Percentiles rank a stretch among this genome's conserved stretches.
phyloP scores from a whole-genome alignment of 2,329 filamentous ascomycete species.

The Orbilia blumenaviensis region DNA sequence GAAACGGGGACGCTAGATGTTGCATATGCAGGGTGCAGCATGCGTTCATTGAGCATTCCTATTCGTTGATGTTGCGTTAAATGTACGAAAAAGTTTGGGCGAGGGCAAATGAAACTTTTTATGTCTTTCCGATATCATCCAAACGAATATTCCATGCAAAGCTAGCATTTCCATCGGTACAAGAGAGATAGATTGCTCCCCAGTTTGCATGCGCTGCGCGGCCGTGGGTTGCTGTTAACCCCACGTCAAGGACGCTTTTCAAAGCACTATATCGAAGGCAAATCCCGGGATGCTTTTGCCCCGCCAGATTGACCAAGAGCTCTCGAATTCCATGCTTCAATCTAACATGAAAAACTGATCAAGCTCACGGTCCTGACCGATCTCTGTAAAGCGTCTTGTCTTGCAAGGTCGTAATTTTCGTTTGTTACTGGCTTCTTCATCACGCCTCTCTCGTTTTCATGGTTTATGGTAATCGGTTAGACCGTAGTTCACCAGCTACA shows the following conservation, averaged over 20 bases:
- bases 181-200: not conserved
- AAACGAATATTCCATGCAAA: not conserved
- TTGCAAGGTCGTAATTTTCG: no score
- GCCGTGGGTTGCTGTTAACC: not conserved
- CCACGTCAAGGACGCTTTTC: not conserved
- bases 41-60: not conserved
- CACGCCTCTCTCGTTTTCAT: no score
- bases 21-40: not conserved
- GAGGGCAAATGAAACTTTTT: not conserved
- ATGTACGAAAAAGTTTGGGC: not conserved
- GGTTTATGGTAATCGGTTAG: no score
- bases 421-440: no score
- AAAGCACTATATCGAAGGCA: not conserved
- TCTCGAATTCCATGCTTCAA: no score
- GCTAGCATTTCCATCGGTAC: no score
- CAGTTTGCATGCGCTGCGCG: not conserved
- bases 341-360: no score
- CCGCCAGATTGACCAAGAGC: no score
- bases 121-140: not conserved
- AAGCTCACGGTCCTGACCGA: no score
- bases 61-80: not conserved
- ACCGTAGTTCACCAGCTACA: no score
- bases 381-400: no score
- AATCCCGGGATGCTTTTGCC: no score
- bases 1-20: constrained; percentile 1